Evolutionary conservation across 1,139 yeast species (phyloP).

Genomic region (Saccharomyces pastorianus): DNA sequence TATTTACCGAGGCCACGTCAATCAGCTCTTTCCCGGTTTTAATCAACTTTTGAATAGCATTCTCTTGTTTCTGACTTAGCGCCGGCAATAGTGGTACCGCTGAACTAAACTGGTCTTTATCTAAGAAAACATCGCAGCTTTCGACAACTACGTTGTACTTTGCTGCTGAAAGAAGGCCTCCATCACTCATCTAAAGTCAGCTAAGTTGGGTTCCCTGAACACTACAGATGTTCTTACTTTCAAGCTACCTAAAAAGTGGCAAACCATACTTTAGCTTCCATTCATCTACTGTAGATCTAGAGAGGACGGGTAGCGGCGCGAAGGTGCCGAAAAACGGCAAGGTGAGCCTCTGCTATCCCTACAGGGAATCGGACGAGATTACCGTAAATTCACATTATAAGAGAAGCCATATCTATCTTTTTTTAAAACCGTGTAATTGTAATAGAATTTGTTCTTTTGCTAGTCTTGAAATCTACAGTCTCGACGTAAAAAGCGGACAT

Average conservation of each 20-base stretch:
- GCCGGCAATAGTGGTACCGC: not conserved
- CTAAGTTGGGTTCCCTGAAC: not conserved
- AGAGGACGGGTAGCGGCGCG: not conserved
- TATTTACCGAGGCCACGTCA: not conserved
- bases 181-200: not conserved
- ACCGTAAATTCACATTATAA: no score
- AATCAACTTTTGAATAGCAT: not conserved
- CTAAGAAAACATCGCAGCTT: not conserved
- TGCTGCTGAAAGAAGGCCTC: not conserved
- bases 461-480: no score
- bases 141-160: not conserved
- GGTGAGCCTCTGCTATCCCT: not conserved
- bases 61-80: not conserved
- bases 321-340: not conserved
- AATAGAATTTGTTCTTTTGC: no score
- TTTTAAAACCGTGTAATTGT: no score
- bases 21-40: not conserved
- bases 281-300: not conserved
- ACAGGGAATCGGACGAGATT: no score
- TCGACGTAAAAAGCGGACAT: no score
- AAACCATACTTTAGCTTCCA: not conserved
- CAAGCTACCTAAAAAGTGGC: not conserved
- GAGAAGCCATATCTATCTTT: not conserved
- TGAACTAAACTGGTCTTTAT: not conserved
- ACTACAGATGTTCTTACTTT: not conserved